These are phyloP conservation scores for Pythium diclinum DNA, from an alignment of 352 stramenopile species.

Conservation along the genomic window DNA sequence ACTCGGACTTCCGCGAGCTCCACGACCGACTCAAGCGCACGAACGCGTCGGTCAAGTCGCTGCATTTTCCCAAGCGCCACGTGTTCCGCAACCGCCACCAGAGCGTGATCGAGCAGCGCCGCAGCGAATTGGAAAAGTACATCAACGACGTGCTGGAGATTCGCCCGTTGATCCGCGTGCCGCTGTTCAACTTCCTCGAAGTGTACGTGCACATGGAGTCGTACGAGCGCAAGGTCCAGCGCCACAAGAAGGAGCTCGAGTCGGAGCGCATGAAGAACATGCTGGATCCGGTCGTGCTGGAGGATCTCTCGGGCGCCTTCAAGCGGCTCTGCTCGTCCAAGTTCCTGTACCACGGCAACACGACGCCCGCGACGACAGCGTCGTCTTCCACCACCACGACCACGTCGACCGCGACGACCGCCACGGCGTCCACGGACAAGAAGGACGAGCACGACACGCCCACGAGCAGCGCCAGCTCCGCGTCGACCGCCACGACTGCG, in stretches of 20 bases:
- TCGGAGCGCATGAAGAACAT: constrained; percentile 87
- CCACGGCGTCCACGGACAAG: constrained; percentile 16
- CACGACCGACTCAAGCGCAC: constrained; percentile 81
- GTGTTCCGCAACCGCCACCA: constrained; percentile 83
- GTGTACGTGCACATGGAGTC: constrained; percentile 87
- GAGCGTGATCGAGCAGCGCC: constrained; percentile 82
- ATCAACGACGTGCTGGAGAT: constrained; percentile 87
- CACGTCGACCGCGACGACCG: too few relatives aligned
- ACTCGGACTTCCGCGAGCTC: constrained; percentile 87
- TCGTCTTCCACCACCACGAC: not conserved
- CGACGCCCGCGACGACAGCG: constrained; percentile 13
- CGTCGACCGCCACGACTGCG: constrained; percentile 11
- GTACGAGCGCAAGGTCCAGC: constrained; percentile 80
- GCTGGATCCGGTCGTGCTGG: constrained; percentile 51
- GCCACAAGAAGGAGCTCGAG: constrained; percentile 86
- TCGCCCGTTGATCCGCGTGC: constrained; percentile 70
- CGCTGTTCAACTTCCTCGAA: constrained; percentile 87
- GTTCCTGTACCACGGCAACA: constrained; percentile 70
- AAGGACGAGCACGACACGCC: constrained; percentile 18
- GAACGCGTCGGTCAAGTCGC: constrained; percentile 69
- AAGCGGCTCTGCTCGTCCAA: constrained; percentile 82
- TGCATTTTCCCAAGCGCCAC: constrained; percentile 85
- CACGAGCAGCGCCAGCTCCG: constrained; percentile 11
- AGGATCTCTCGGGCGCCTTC: constrained; percentile 74
- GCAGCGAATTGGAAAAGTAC: constrained; percentile 85